Evolutionary conservation across 148 eudicot species (phyloP), one percentile per base, ranked within the genome.

Genomic region (Nepenthes gracilis): DNA sequence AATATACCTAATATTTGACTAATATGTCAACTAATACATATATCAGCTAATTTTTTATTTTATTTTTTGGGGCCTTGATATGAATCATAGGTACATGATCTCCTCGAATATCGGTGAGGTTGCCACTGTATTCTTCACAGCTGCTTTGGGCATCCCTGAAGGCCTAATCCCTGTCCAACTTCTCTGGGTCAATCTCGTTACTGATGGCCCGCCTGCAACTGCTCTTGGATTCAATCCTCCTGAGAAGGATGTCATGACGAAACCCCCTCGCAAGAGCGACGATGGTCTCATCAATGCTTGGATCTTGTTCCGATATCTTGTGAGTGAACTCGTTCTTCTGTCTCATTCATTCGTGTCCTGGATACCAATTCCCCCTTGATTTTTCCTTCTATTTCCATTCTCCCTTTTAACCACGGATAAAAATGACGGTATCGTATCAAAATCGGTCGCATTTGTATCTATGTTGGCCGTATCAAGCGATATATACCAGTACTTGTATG

Each of bases 81-180:
- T n/a, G 5, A 2, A 12, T 32, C n/a, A 3, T 23, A 52, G 55
- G 23, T 52, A 52, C 55, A 52, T 52, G 55, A 52, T 52, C 55
- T 52, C 55, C 55, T 52, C 55, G n/a, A 52, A 52, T 32, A 52
- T 52, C n/a, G 55, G 55, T 52, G 55, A 52, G 32, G 55, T 52
- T 52, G 55, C 55, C 55, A 52, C 55, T 12, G n/a, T 52, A 14
- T 52, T 52, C 23, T 23, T 52, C 5, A 52, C 55, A n/a, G 55
- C 55, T 12, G 55, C 55, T 52, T 52, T 52, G 32, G 55, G 55
- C 55, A 52, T 52, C 32, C 55, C 55, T 52, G 55, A 52, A 52
- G 55, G 55, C 55, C 55, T 52, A 12, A 52, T 52, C 14, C 55
- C 55, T 52, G 55, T 52, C 55, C 55, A 52, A 32, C 55, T 52